Percentiles rank a stretch among this genome's conserved stretches.
These are phyloP conservation scores for Xylariomycetidae sp. DNA, from an alignment of 2,329 filamentous ascomycete genomes.

Conservation along the genomic window DNA sequence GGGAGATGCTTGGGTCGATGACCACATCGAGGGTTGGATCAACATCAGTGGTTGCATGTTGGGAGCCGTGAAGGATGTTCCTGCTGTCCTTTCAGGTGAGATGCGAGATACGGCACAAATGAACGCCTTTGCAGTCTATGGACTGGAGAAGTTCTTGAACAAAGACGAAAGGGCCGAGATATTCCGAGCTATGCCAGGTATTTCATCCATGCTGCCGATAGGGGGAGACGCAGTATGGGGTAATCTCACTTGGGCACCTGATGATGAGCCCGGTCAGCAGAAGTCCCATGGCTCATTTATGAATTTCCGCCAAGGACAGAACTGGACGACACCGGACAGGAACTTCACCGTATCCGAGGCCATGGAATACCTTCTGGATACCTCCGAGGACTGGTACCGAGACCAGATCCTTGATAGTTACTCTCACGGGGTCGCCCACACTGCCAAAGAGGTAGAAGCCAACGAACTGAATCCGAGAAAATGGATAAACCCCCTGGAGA, in stretches of 20 bases:
- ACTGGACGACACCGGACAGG: conserved; percentile 56
- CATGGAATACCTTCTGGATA: conserved; percentile 71
- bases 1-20: conserved; percentile 84
- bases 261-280: conserved; percentile 71
- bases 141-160: conserved; percentile 90
- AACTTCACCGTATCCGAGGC: conserved; percentile 82
- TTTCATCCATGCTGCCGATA: conserved; percentile 93
- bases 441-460: conserved; percentile 70
- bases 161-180: conserved; percentile 88
- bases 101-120: conserved; percentile 98
- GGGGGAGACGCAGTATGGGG: conserved; percentile 96
- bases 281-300: conserved; percentile 76
- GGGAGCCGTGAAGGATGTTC: conserved; percentile 84
- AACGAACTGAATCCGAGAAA: conserved; percentile 75
- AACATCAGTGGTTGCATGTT: conserved; percentile 99
- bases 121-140: conserved; percentile 94
- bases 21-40: conserved; percentile 89
- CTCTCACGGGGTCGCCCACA: conserved; percentile 84
- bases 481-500: conserved; percentile 94
- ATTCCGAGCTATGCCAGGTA: conserved; percentile 94
- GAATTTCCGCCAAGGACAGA: conserved; percentile 69
- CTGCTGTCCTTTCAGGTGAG: conserved; percentile 88
- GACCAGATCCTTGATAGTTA: conserved; percentile 70
- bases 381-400: conserved; percentile 81
- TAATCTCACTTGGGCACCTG: conserved; percentile 79